phyloP scores from a whole-genome alignment of 768 basidiomycete genomes.

The Austroboletus festivus region DNA sequence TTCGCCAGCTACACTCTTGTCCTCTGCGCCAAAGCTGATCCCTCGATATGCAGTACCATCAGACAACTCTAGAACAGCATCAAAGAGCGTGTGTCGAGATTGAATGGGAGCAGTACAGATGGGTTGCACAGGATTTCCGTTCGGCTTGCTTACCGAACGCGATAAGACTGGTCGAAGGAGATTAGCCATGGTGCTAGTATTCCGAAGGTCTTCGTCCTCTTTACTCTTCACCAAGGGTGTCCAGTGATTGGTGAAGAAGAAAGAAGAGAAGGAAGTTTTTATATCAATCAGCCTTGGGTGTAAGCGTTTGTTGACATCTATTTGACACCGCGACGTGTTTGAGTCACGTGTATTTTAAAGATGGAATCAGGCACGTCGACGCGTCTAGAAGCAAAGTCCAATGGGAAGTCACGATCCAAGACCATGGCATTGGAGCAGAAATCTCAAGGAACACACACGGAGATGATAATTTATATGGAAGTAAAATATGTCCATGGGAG shows the following conservation, averaged over 20 bases:
- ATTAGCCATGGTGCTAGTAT: conserved; percentile 16
- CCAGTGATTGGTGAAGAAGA: conserved; percentile 47
- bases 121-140: conserved; percentile 34
- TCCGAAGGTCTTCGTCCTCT: conserved; percentile 37
- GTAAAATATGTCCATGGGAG: too few species aligned
- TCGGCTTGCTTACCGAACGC: conserved; percentile 40
- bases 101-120: conserved; percentile 33
- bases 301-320: conserved; percentile 20
- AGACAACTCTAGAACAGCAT: conserved; percentile 81
- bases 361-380: not conserved
- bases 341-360: not conserved
- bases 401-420: not conserved
- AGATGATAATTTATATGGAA: not conserved
- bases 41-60: conserved; percentile 89
- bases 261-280: conserved; percentile 36
- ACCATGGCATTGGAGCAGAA: not conserved
- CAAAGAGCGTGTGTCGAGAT: conserved; percentile 29
- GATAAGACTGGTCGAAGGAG: conserved; percentile 42
- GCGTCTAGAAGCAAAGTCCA: not conserved
- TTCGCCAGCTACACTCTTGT: conserved; percentile 91
- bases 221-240: conserved; percentile 43
- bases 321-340: conserved; percentile 17
- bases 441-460: not conserved
- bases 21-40: conserved; percentile 89
- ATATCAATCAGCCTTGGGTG: conserved; percentile 4